A percentile compares a stretch with the other conserved stretches of the same genome.
phyloP scores from a whole-genome alignment of 129 eudicot species.

The Artemisia argyi region DNA sequence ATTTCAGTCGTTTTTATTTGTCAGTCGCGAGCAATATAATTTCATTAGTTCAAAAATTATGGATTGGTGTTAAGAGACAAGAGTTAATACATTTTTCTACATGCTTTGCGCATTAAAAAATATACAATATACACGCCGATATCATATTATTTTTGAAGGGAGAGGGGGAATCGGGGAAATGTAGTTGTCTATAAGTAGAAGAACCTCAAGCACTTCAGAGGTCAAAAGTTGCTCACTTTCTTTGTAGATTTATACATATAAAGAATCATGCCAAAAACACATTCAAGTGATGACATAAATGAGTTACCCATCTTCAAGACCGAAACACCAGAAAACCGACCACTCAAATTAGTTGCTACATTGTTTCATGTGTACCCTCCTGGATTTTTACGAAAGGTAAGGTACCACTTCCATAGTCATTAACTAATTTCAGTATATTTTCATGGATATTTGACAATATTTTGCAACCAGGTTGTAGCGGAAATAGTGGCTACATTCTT shows the following conservation, averaged over 20 bases:
- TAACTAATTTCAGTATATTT: not conserved
- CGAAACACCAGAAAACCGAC: conserved; percentile 15
- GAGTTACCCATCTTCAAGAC: conserved; percentile 9
- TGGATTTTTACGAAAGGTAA: conserved; percentile 19
- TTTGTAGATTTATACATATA: not conserved
- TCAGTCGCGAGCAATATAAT: too few relatives aligned
- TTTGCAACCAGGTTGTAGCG: conserved; percentile 50
- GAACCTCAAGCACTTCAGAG: not conserved
- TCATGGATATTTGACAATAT: not conserved
- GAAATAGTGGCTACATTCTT: conserved; percentile 76
- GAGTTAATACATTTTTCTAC: not conserved
- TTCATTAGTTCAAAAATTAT: too few relatives aligned
- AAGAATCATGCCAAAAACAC: conserved; percentile 11
- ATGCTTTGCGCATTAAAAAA: too few relatives aligned
- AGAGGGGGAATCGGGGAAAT: not conserved
- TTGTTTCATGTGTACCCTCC: conserved; percentile 18
- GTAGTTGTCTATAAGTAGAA: not conserved
- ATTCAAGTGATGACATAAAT: conserved; percentile 10
- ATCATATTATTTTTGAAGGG: not conserved
- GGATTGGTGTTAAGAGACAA: not conserved
- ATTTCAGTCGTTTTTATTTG: too few relatives aligned
- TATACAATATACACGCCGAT: not conserved
- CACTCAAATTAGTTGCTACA: not conserved
- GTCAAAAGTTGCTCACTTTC: not conserved
- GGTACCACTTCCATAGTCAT: conserved; percentile 4